Conservation (phyloP, 2,329 filamentous ascomycete genomes). For the Xylariaceae sp. region DNA sequence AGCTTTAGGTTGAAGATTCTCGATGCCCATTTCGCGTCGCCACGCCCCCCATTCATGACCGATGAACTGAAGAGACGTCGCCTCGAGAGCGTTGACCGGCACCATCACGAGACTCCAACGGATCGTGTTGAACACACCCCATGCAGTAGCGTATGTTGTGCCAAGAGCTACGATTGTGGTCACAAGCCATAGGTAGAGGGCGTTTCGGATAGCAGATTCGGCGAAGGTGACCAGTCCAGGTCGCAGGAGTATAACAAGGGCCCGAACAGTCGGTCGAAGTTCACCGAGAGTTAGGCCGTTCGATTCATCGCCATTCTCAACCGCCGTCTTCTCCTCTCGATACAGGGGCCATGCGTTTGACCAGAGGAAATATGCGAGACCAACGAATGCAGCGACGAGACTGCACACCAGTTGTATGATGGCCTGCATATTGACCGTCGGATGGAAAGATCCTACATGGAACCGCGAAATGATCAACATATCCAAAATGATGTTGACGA, state of each 20-base stretch:
- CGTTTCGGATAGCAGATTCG: constrained; percentile 63
- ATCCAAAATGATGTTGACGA: constrained; percentile 62
- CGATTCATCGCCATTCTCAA: neutral
- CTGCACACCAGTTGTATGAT: constrained; percentile 58
- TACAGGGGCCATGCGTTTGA: constrained; percentile 31
- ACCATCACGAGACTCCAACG: neutral
- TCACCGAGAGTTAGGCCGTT: neutral
- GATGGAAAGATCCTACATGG: constrained; percentile 49
- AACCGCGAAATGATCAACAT: constrained; percentile 62
- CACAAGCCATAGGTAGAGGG: constrained; percentile 66
- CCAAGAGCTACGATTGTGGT: constrained; percentile 59
- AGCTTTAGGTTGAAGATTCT: constrained; percentile 16
- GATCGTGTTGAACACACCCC: constrained; percentile 36
- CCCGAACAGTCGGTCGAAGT: constrained; percentile 36
- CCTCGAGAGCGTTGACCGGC: neutral
- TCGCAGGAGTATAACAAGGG: constrained; percentile 46
- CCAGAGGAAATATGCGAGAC: constrained; percentile 56
- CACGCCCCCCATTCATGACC: constrained; percentile 12
- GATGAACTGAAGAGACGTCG: neutral
- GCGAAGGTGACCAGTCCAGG: constrained; percentile 56
- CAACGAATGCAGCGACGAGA: constrained; percentile 48
- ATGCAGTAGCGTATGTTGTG: constrained; percentile 62
- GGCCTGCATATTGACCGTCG: constrained; percentile 61
- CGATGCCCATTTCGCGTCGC: constrained; percentile 27
- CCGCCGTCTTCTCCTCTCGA: constrained; percentile 3